Base-by-base conservation (phyloP, 768 basidiomycete species). In the Boletus rex-veris region DNA sequence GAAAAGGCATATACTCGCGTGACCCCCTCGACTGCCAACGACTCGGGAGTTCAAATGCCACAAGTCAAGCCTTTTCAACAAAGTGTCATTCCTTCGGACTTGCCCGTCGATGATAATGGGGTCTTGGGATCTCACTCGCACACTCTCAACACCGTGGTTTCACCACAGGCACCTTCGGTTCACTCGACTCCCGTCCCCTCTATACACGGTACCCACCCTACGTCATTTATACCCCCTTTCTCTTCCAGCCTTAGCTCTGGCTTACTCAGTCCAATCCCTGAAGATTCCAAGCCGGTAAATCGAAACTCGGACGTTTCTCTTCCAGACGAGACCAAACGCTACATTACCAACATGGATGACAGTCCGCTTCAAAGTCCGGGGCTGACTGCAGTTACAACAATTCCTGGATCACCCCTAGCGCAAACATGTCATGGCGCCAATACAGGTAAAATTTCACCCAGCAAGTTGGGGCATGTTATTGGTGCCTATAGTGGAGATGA, bases 271-370 rank as follows among this genome's bases (percentile, higher is more conserved):
- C 67, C 59, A 36, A 66, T 60, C 39, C 58, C 65, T 18, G 69
- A 75, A 63, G 64, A 64, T 55, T 67, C 70, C 19, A 66, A 67
- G n/a, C 65, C 72, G 6, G 59, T 75, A 16, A 80, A 81, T n/a
- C 80, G 85, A 50, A 85, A 85, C 47, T 90, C 87, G 9, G 78
- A 80, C 21, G 80, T 86, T 46, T 82, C 85, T 33, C 75, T 90
- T 36, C 86, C 90, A 1, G 88, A 90, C 50, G 90, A 92, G 66
- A 85, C 89, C 15, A 81, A 76, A 58, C 82, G 80, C 45, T 90
- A 88, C 62, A 85, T 89, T 52, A 77, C 81, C 36, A 81, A 78
- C 60, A 83, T 88, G 79, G 71, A 71, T 36, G 87, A 89, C 52
- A 85, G 83, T 5, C 84, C 88, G 3, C 64, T 73, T 8, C 71